Percentiles rank a stretch among this genome's conserved stretches.
These are phyloP conservation scores for Ceratocystis destructans DNA, from an alignment of 2,329 filamentous ascomycete genomes.

Conservation along the genomic window DNA sequence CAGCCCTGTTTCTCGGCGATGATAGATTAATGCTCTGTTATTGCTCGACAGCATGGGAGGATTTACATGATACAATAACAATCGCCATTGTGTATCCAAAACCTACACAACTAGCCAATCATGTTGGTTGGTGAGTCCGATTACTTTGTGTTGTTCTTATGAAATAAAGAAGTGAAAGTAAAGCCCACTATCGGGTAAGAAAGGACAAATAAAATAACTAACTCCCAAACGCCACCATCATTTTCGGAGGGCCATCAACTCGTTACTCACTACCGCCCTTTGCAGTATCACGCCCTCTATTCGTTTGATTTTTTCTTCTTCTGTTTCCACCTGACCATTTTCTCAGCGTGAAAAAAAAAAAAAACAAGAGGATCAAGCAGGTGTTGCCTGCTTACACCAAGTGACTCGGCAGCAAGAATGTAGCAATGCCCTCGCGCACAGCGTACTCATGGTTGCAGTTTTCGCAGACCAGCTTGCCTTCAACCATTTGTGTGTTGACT, in stretches of 20 bases:
- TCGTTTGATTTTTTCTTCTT: not conserved
- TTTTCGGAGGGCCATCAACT: not conserved
- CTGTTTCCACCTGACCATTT: too few relatives aligned
- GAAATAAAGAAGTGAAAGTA: not conserved
- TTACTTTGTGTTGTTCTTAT: not conserved
- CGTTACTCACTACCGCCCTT: not conserved
- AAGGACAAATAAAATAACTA: not conserved
- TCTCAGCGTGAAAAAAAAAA: not conserved
- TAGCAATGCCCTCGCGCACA: conserved; percentile 90
- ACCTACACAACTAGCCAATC: not conserved
- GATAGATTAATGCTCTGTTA: not conserved
- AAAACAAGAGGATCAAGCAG: not conserved
- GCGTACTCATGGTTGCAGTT: conserved; percentile 89
- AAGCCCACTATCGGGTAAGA: not conserved
- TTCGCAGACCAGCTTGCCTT: conserved; percentile 80
- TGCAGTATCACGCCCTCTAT: not conserved
- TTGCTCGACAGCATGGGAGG: not conserved
- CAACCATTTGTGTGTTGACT: conserved; percentile 76
- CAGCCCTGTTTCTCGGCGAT: not conserved
- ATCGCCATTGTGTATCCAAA: not conserved
- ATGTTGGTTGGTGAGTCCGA: not conserved
- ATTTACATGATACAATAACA: conserved; percentile 1
- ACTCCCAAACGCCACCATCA: conserved; percentile 3
- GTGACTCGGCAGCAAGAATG: conserved; percentile 88
- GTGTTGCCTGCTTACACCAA: conserved; percentile 43